Base-by-base conservation (phyloP, 208 protist species). In the Leishmania martiniquensis region DNA sequence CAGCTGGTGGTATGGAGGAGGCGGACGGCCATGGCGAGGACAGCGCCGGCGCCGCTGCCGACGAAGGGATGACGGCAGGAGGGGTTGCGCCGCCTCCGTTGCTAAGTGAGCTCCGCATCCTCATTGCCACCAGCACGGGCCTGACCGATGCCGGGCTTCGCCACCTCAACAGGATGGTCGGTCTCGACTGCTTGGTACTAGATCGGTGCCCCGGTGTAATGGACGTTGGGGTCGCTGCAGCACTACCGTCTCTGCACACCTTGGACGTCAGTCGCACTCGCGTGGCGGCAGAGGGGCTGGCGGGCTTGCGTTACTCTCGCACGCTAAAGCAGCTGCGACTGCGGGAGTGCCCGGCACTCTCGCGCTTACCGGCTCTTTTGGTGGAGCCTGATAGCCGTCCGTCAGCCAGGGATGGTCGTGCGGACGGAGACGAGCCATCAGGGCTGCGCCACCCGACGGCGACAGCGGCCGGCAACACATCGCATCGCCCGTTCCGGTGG, bases 221-320 rank as follows among this genome's bases (percentile, higher is more conserved):
- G 17, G 66, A 87, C 66, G 60, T 89, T 2, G 59, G 57, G 4
- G 75, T 88, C 7, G 80, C 85, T 13, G 77, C 82, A 29, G 25
- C 47, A 42, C 84, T 92, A 10, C 66, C 67, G 25, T 73, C 74
- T 34, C 79, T 92, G 63, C 70, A 71, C 39, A 82, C 83, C 29
- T 17, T 92, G 22, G 83, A 88, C 62, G 69, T 82, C 25, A 86
- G 83, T 60, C 70, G 71, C 37, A 92, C 88, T 39, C 39, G 77
- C 1, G 80, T 92, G 51, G 75, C 76, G 5, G 57, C 75, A 1
- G 74, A 76, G 10, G 86, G 85, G 7, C 32, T 92, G 69, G 52
- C 72, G 29, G 78, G 72, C 32, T 70, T 92, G 60, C 75, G 67
- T 15, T 76, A 80, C 47, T 78, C 69, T 20, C 37, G 55, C 62